phyloP scores from a whole-genome alignment of 2,329 filamentous ascomycete species.

The Cordyceps cicadae region DNA sequence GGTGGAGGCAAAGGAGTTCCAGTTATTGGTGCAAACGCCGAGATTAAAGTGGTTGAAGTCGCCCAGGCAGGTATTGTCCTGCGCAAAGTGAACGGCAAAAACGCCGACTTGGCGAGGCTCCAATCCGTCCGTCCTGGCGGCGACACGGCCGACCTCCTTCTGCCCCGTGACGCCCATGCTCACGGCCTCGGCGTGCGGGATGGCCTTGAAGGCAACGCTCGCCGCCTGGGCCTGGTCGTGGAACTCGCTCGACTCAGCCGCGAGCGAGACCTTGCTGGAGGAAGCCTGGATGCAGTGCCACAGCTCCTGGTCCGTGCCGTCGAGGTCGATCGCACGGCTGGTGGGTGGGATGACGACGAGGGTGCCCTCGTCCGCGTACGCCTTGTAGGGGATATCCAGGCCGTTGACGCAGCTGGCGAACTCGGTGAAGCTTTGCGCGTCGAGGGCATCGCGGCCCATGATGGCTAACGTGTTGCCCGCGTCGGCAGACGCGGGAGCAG shows the following conservation, averaged over 20 bases:
- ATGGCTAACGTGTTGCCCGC: neutral
- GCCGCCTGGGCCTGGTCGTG: neutral
- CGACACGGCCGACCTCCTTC: neutral
- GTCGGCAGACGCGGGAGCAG: neutral
- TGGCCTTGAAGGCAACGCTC: neutral
- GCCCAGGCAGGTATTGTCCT: neutral
- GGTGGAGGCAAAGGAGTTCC: neutral
- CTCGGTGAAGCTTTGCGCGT: neutral
- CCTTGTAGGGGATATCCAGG: neutral
- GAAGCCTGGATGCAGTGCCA: conserved; percentile 4
- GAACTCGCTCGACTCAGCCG: conserved; percentile 4
- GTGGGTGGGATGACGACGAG: neutral
- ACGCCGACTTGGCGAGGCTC: neutral
- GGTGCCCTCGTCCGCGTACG: conserved; percentile 1
- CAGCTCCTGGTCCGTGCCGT: neutral
- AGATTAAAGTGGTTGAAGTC: neutral
- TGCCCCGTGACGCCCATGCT: neutral
- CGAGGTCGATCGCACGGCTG: neutral
- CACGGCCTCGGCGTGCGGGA: neutral
- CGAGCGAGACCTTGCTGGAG: neutral
- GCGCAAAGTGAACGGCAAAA: neutral
- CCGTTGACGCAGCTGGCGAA: conserved; percentile 1
- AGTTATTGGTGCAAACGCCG: neutral
- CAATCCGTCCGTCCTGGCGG: neutral
- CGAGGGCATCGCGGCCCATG: conserved; percentile 1